These are phyloP conservation scores for Posidonia oceanica DNA, from an alignment of 116 monocot species.

Conservation along the genomic window DNA sequence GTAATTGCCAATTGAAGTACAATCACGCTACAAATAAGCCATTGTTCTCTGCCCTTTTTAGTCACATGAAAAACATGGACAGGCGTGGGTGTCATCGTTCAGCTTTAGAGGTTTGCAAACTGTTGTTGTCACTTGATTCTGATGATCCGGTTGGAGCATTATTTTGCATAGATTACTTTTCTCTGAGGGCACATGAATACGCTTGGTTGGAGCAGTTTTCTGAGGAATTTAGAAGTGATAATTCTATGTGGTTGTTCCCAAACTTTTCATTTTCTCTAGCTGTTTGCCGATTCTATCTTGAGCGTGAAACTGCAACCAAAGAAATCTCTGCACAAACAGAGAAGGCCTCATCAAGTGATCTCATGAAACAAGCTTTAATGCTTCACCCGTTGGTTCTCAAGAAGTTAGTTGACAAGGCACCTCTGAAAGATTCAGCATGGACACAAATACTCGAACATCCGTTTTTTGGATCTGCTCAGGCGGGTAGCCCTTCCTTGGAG, in stretches of 20 bases:
- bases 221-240: conserved; percentile 59
- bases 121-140: conserved; percentile 70
- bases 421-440: conserved; percentile 80
- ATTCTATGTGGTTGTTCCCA: conserved; percentile 85
- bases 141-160: conserved; percentile 92
- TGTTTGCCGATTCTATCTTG: conserved; percentile 60
- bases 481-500: conserved; percentile 76
- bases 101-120: conserved; percentile 94
- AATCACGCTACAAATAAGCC: conserved; percentile 77
- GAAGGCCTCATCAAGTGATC: conserved; percentile 53
- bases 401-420: conserved; percentile 76
- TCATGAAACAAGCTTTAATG: conserved; percentile 96
- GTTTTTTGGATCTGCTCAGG: conserved; percentile 81
- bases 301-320: conserved; percentile 23
- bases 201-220: conserved; percentile 75
- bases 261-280: conserved; percentile 91
- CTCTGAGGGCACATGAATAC: conserved; percentile 77
- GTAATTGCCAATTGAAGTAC: conserved; percentile 67
- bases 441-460: conserved; percentile 54
- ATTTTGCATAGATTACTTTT: conserved; percentile 91
- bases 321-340: conserved; percentile 19
- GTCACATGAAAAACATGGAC: conserved; percentile 84
- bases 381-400: conserved; percentile 84
- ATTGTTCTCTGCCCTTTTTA: conserved; percentile 80
- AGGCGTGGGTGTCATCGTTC: conserved; percentile 94